Base-by-base conservation (phyloP, 176 grass and related monocot genomes). In the Guadua angustifolia region DNA sequence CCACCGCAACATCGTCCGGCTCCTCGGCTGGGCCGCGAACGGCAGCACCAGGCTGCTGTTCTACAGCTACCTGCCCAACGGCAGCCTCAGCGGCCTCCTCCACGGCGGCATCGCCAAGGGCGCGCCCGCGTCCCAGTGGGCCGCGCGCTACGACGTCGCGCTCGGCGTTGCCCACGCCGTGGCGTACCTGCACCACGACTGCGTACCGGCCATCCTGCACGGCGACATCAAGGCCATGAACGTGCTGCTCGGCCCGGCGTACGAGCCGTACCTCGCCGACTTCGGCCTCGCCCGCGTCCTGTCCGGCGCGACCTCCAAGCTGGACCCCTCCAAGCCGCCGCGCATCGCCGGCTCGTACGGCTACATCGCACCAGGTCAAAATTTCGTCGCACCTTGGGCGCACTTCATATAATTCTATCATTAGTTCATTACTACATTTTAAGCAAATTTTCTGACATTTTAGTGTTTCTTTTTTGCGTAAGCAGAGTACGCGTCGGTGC, bases 181-280 rank as follows among this genome's bases (percentile, higher is more conserved):
- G 11, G 89, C 97, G 1, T 99, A 99, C 71, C 88, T 99, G 9
- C 97, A 99, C 87, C 97, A 99, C 22, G 97, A 95, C 85, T 99
- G 97, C 73, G 81, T 96, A 55, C 97, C 97, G 39, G 93, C 93
- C 22, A 99, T 99, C 84, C 77, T 99, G 66, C 97, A 99, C 85
- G 93, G 93, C 0, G 97, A 99, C 74, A 69, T 99, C 22, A 99
- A 99, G 88, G 59, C 97, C 46, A 94, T 99, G 97, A 99, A 99
- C 84, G 97, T 99, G 19, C 63, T 99, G 36, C 84, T 99, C 57
- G 97, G 97, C 5, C 78, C 91, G 8, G 69, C 71, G 55, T 92
- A 92, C 78, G 97, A 99, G 67, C 91, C 97, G 5, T 99, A 96
- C 86, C 84, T 99, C 74, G 97, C 97, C 52, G 97, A 99, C 90